Conservation (phyloP, 2,329 filamentous ascomycete genomes). For the Neopestalotiopsis sp. region DNA sequence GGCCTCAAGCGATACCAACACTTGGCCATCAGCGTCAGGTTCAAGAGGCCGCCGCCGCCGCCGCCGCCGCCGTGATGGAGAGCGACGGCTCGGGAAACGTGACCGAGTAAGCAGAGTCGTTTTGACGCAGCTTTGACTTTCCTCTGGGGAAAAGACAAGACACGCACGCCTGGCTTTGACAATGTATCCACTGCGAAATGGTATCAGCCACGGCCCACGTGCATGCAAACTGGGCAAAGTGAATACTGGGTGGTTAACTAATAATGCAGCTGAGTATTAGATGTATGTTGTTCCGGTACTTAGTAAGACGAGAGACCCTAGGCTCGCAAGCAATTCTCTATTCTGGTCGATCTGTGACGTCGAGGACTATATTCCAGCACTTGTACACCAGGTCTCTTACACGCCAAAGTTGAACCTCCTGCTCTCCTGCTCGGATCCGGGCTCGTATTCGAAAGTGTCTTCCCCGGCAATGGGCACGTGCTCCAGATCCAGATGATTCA, state of each 20-base stretch:
- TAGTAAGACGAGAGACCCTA: background rate
- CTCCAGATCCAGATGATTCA: background rate
- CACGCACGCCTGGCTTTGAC: background rate
- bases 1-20: background rate
- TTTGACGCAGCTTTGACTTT: conserved; percentile 2
- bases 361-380: background rate
- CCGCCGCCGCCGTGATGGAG: too few species aligned
- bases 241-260: too few species aligned
- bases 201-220: too few species aligned
- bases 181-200: background rate
- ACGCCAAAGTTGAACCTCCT: background rate
- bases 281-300: background rate
- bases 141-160: background rate
- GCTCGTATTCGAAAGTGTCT: background rate
- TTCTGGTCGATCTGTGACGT: background rate
- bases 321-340: conserved; percentile 1
- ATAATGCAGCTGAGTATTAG: too few species aligned
- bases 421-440: background rate
- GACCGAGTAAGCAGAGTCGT: background rate
- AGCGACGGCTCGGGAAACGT: background rate
- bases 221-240: too few species aligned
- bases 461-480: background rate
- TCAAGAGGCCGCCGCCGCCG: too few species aligned
- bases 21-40: background rate
- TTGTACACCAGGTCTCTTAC: background rate